Evolutionary conservation across 805 yeast species (phyloP).

Genomic region (Ogataea chonburiensis): DNA sequence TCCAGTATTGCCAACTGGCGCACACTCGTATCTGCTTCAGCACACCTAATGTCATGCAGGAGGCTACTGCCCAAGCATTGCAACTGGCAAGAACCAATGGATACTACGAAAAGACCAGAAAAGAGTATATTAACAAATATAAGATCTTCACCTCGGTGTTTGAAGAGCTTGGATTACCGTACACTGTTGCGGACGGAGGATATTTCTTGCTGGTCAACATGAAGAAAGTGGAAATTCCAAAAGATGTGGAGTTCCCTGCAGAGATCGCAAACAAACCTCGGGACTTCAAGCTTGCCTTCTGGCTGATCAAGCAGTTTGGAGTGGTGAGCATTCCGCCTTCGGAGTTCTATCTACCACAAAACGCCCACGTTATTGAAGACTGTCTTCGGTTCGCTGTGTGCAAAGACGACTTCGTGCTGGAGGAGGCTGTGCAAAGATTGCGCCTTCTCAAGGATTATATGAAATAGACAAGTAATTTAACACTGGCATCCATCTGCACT

Average conservation of each 20-base stretch:
- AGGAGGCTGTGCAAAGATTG: constrained; percentile 78
- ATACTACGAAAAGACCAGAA: constrained; percentile 71
- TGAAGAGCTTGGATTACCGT: constrained; percentile 85
- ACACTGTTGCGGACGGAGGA: constrained; percentile 90
- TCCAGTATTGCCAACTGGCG: constrained; percentile 81
- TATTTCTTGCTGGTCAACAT: constrained; percentile 90
- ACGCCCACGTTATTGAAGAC: constrained; percentile 76
- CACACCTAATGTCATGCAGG: constrained; percentile 89
- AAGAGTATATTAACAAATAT: constrained; percentile 69
- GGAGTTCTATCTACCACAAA: constrained; percentile 77
- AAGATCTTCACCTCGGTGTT: constrained; percentile 70
- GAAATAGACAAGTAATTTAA: constrained; percentile 18
- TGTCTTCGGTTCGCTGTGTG: constrained; percentile 93
- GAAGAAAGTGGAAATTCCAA: constrained; percentile 76
- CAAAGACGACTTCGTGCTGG: constrained; percentile 79
- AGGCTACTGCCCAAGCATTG: constrained; percentile 82
- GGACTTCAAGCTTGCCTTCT: constrained; percentile 86
- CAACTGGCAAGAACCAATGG: constrained; percentile 54
- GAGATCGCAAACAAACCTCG: constrained; percentile 67
- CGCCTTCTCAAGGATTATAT: constrained; percentile 66
- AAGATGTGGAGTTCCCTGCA: constrained; percentile 59
- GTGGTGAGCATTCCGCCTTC: constrained; percentile 97
- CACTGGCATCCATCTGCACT: constrained; percentile 40
- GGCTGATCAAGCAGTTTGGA: constrained; percentile 90
- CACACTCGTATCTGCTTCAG: constrained; percentile 94